These are phyloP conservation scores for Phaeosphaeriaceae sp. DNA, from an alignment of 2,329 filamentous ascomycete species.

Conservation along the genomic window DNA sequence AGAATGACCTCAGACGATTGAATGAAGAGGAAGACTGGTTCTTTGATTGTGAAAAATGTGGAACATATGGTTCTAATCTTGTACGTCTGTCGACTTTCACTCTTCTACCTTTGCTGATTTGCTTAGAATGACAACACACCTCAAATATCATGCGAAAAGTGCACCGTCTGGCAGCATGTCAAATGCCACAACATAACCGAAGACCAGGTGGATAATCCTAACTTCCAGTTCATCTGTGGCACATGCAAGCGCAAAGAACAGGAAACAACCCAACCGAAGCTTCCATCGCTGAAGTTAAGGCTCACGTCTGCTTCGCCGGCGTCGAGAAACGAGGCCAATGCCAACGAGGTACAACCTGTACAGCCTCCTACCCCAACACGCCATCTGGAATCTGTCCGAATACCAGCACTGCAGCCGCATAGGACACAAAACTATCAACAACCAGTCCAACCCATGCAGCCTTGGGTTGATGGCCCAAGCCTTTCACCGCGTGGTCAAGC, in stretches of 20 bases:
- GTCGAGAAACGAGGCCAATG: slow-evolving; percentile 15
- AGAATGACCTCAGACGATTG: slow-evolving; percentile 76
- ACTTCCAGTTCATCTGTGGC: slow-evolving; percentile 86
- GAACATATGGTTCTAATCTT: slow-evolving; percentile 82
- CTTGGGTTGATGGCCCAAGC: slow-evolving; percentile 52
- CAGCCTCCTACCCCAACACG: slow-evolving; percentile 13
- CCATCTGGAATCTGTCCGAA: slow-evolving; percentile 26
- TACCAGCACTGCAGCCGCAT: slow-evolving; percentile 21
- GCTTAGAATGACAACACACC: slow-evolving; percentile 84
- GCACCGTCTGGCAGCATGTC: slow-evolving; percentile 97
- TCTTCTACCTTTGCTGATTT: slow-evolving; percentile 19
- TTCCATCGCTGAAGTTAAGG: slow-evolving; percentile 66
- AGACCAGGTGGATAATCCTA: slow-evolving; percentile 71
- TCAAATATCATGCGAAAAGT: slow-evolving; percentile 91
- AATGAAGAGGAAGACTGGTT: slow-evolving; percentile 80
- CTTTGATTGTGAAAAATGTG: slow-evolving; percentile 90
- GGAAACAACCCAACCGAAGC: slow-evolving; percentile 66
- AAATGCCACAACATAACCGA: slow-evolving; percentile 84
- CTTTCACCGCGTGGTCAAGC: slow-evolving; percentile 54
- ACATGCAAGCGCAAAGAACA: slow-evolving; percentile 75
- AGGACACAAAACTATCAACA: slow-evolving; percentile 24
- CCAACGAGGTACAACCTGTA: slow-evolving; percentile 25
- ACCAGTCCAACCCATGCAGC: slow-evolving; percentile 27
- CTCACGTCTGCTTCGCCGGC: slow-evolving; percentile 58
- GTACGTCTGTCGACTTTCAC: slow-evolving; percentile 43